A percentile compares a stretch with the other conserved stretches of the same genome.
phyloP scores from a whole-genome alignment of 164 flowering plant species.

The Akebia trifoliata region DNA sequence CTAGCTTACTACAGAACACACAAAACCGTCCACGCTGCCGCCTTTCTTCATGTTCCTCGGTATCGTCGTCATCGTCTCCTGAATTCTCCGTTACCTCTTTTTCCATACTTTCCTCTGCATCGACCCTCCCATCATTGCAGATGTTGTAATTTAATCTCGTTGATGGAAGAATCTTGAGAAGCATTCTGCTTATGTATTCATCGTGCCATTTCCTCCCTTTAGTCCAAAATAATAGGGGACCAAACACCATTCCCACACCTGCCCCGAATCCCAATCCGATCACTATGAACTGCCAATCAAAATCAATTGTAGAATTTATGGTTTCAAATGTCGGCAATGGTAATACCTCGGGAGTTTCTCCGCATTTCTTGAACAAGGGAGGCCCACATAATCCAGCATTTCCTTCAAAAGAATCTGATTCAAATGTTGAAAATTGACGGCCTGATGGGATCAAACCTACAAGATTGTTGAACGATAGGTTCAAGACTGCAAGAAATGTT shows the following conservation, averaged over 20 bases:
- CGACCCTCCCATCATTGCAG: conserved; percentile 13
- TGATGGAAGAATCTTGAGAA: conserved; percentile 24
- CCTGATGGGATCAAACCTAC: conserved; percentile 31
- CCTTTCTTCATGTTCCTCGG: conserved; percentile 16
- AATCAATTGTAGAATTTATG: neutral
- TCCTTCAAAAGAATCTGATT: conserved; percentile 19
- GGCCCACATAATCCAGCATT: conserved; percentile 31
- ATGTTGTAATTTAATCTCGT: conserved; percentile 21
- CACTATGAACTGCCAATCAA: conserved; percentile 39
- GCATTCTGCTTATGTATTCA: conserved; percentile 19
- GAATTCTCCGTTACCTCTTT: conserved; percentile 18
- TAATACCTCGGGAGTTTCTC: neutral
- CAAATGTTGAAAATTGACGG: conserved; percentile 26
- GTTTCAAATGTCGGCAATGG: neutral
- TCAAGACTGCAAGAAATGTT: conserved; percentile 25
- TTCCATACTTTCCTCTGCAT: conserved; percentile 24
- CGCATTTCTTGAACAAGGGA: conserved; percentile 18
- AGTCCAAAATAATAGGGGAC: conserved; percentile 33
- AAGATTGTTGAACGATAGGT: conserved; percentile 31
- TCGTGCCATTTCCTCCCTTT: conserved; percentile 36
- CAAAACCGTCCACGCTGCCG: conserved; percentile 36
- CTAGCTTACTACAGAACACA: conserved; percentile 61
- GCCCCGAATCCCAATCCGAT: conserved; percentile 37
- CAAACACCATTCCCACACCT: conserved; percentile 37
- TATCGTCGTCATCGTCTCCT: conserved; percentile 16